Evolutionary conservation across 495 filamentous ascomycete genomes (phyloP).

Genomic region (Penicillium mononematosum): DNA sequence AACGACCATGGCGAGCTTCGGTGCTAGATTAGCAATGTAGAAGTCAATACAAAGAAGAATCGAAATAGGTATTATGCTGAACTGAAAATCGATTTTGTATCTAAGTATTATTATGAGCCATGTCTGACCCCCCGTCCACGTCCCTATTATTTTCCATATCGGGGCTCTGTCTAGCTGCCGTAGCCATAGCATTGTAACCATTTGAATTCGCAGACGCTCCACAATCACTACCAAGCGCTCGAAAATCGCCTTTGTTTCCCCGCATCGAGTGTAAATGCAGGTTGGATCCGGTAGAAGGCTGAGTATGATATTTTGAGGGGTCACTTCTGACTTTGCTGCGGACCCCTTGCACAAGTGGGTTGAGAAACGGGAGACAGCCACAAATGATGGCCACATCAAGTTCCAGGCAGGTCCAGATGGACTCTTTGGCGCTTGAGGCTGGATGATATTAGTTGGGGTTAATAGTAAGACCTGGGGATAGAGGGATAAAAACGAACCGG

Average conservation of each 20-base stretch:
- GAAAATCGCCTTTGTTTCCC: not conserved
- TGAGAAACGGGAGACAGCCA: not conserved
- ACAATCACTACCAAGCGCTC: not conserved
- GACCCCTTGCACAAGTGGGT: not conserved
- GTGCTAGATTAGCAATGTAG: constrained; percentile 13
- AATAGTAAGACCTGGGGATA: not conserved
- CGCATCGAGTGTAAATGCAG: not conserved
- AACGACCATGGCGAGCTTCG: constrained; percentile 24
- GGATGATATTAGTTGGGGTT: not conserved
- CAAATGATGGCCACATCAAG: not conserved
- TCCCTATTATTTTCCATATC: not conserved
- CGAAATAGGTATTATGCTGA: no score
- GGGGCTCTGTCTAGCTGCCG: not conserved
- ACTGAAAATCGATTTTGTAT: not conserved
- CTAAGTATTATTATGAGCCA: not conserved
- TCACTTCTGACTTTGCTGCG: not conserved
- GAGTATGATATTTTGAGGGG: not conserved
- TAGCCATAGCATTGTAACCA: not conserved
- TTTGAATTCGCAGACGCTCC: not conserved
- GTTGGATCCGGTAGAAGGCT: not conserved
- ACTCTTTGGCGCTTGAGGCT: not conserved
- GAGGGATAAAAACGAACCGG: not conserved
- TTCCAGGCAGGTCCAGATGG: not conserved
- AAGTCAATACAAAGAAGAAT: not conserved
- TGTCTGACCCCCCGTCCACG: not conserved